Percentiles rank a stretch among this genome's conserved stretches.
Conservation (phyloP, 805 yeast genomes). For the Vanderwaltozyma verrucispora region DNA sequence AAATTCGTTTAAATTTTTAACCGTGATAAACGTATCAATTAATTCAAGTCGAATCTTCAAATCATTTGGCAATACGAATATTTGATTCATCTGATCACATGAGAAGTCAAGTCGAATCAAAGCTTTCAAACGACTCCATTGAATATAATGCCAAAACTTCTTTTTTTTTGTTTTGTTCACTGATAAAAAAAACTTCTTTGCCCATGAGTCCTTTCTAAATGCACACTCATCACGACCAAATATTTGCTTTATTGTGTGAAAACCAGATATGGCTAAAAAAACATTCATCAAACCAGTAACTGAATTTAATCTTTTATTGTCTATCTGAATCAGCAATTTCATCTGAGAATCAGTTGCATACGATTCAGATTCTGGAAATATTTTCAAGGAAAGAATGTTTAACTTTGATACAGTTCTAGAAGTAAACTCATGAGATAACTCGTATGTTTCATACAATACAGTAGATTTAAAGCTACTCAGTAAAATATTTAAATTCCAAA, state of each 20-base stretch:
- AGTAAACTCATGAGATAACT: slow-evolving; percentile 8
- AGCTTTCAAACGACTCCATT: slow-evolving; percentile 15
- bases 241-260: slow-evolving; percentile 36
- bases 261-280: slow-evolving; percentile 36
- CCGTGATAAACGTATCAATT: slow-evolving; percentile 17
- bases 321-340: slow-evolving; percentile 17
- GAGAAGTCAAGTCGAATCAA: slow-evolving; percentile 16
- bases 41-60: slow-evolving; percentile 40
- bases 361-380: slow-evolving; percentile 20
- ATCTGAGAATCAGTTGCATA: slow-evolving; percentile 14
- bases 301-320: slow-evolving; percentile 22
- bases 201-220: slow-evolving; percentile 18
- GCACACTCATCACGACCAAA: slow-evolving; percentile 25
- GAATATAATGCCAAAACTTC: slow-evolving; percentile 6
- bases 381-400: slow-evolving; percentile 16
- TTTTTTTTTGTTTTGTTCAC: slow-evolving; percentile 12
- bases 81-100: slow-evolving; percentile 15
- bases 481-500: slow-evolving; percentile 19
- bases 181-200: slow-evolving; percentile 19
- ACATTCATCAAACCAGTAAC: slow-evolving; percentile 34
- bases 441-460: slow-evolving; percentile 27
- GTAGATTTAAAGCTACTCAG: slow-evolving; percentile 19
- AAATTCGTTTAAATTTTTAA: slow-evolving; percentile 16
- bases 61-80: slow-evolving; percentile 36
- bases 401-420: slow-evolving; percentile 27